Evolutionary conservation across 108 stramenopile species (phyloP).

Genomic region (Cyclotella cryptica): DNA sequence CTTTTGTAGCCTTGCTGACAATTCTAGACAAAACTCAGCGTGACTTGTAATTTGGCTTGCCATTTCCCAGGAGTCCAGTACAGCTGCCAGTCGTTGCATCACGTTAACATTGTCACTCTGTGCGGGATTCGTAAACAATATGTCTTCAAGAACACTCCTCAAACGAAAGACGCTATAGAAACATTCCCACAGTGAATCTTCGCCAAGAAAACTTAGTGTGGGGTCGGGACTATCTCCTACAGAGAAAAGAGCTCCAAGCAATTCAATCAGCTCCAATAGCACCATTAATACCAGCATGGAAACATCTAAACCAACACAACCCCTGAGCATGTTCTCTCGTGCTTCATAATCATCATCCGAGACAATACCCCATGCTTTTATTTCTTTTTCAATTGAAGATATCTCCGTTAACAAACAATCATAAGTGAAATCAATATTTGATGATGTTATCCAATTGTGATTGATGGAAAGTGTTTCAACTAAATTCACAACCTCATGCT

Average conservation of each 20-base stretch:
- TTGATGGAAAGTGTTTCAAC: constrained; percentile 86
- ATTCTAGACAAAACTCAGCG: background rate
- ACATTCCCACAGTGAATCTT: constrained; percentile 3
- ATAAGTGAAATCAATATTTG: constrained; percentile 61
- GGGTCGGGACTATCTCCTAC: background rate
- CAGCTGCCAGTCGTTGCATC: constrained; percentile 12
- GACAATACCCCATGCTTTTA: constrained; percentile 56
- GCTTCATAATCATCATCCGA: constrained; percentile 54
- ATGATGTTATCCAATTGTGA: constrained; percentile 87
- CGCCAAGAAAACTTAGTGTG: background rate
- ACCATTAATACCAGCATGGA: constrained; percentile 51
- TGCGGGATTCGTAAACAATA: background rate
- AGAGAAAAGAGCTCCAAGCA: background rate
- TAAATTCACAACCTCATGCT: constrained; percentile 84
- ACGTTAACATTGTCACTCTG: constrained; percentile 3
- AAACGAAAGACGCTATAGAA: constrained; percentile 21
- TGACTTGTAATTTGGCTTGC: background rate
- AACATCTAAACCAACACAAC: constrained; percentile 81
- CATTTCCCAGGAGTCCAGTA: background rate
- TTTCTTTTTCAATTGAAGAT: constrained; percentile 63
- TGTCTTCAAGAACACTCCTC: constrained; percentile 11
- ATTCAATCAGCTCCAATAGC: constrained; percentile 28
- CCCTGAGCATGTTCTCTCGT: constrained; percentile 80
- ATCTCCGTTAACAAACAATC: constrained; percentile 67
- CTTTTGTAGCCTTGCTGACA: background rate